A percentile compares a stretch with the other conserved stretches of the same genome.
These are phyloP conservation scores for Hyaloscypha finlandica DNA, from an alignment of 495 filamentous ascomycete genomes.

Conservation along the genomic window DNA sequence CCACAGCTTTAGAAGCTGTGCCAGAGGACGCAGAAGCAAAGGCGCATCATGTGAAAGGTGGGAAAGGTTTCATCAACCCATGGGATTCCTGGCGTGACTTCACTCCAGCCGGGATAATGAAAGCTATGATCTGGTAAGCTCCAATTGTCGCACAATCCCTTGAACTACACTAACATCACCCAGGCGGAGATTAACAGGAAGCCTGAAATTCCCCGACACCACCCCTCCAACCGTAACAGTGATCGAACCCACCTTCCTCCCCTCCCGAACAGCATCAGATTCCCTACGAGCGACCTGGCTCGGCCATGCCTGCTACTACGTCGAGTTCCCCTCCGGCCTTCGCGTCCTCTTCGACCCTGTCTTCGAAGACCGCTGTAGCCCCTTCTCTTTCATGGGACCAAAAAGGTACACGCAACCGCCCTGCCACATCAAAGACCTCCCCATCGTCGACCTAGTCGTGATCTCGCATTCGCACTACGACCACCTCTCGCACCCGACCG, in stretches of 20 bases:
- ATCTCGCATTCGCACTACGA: slow-evolving; percentile 97
- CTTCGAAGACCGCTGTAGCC: slow-evolving; percentile 85
- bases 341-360: slow-evolving; percentile 95
- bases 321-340: slow-evolving; percentile 87
- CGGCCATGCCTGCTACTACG: slow-evolving; percentile 91
- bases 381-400: slow-evolving; percentile 70
- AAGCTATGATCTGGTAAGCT: slow-evolving; percentile 17
- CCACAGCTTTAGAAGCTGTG: slow-evolving; percentile 27
- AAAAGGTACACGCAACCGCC: slow-evolving; percentile 81
- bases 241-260: slow-evolving; percentile 69
- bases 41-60: slow-evolving; percentile 30
- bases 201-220: slow-evolving; percentile 60
- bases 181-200: slow-evolving; percentile 61
- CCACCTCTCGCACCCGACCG: slow-evolving; percentile 76
- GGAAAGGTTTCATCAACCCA: slow-evolving; percentile 35
- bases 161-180: slow-evolving; percentile 10
- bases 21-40: slow-evolving; percentile 29
- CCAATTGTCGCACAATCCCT: not conserved
- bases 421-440: slow-evolving; percentile 78
- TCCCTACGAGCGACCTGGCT: slow-evolving; percentile 91
- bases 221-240: slow-evolving; percentile 69
- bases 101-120: slow-evolving; percentile 7
- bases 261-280: slow-evolving; percentile 50
- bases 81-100: slow-evolving; percentile 41
- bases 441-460: slow-evolving; percentile 81